Base-by-base conservation (phyloP, 2,329 filamentous ascomycete species). In the Colletotrichum brevisporum region DNA sequence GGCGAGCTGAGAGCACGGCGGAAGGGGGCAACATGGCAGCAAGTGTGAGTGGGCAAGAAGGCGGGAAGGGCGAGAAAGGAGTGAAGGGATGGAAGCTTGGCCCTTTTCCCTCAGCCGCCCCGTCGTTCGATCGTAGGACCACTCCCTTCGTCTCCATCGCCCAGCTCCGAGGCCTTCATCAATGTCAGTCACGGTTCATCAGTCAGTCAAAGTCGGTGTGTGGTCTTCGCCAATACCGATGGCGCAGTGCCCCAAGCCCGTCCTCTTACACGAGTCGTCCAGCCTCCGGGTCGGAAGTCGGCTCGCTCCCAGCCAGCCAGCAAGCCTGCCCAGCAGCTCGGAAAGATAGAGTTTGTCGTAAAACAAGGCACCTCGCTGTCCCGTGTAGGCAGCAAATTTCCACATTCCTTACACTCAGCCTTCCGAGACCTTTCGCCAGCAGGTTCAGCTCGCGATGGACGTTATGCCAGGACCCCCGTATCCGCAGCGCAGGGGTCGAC, bases 341-440 rank as follows among this genome's bases (percentile, higher is more conserved):
- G 61, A 55, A 56, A 69, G 66, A 69, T 69, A 61, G 66, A 69
- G 66, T 69, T 69, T 66, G 43, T 53, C 21, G 45, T 56, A 69
- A 69, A 69, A 69, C 66, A 69, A 66, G 62, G 66, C 66, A 69
- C 66, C 56, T 66, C 55, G 55, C 55, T 61, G 55, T 52, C 59
- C 51, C 55, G 60, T 61, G 62, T 55, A 64, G 53, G 39, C 41
- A 61, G 62, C 55, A 52, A 66, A 69, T 66, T 66, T 69, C 66
- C 66, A 69, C 66, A 43, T 69, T 60, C 61, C 41, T 55, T 55
- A 45, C n/a, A 27, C 26, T 43, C 47, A 51, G 50, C 21, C 27
- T 12, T 18, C 5, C 21, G 31, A 18, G 15, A 15, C 16, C 39
- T 6, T 43, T 45, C 21, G 10, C 47, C 18, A 21, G 16, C 41